These are phyloP conservation scores for Fusarium nanum DNA, from an alignment of 2,329 filamentous ascomycete genomes.

Conservation along the genomic window DNA sequence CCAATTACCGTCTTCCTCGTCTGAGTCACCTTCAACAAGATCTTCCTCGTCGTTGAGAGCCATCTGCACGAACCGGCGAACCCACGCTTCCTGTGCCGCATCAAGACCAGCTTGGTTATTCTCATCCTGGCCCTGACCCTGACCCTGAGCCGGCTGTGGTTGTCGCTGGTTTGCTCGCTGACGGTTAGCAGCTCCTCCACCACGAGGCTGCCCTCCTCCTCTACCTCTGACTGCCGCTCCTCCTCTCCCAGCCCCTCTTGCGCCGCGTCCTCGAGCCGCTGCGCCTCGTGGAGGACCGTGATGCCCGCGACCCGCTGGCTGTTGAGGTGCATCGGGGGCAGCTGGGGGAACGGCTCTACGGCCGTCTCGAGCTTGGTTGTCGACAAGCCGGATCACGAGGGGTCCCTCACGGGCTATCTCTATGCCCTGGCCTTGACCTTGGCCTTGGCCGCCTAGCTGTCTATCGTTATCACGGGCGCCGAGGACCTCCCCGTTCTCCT, in stretches of 20 bases:
- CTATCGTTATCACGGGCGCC: slow-evolving; percentile 40
- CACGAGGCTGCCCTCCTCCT: slow-evolving; percentile 45
- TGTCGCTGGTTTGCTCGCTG: slow-evolving; percentile 42
- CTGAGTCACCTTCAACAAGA: slow-evolving; percentile 58
- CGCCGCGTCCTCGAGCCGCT: slow-evolving; percentile 40
- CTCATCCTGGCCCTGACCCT: slow-evolving; percentile 41
- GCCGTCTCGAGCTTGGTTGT: slow-evolving; percentile 50
- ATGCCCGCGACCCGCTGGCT: slow-evolving; percentile 45
- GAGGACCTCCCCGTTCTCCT: slow-evolving; percentile 48
- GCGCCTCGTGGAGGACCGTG: slow-evolving; percentile 39
- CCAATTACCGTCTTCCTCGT: slow-evolving; percentile 49
- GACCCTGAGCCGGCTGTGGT: slow-evolving; percentile 30
- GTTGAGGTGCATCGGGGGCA: slow-evolving; percentile 48
- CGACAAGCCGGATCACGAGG: slow-evolving; percentile 65
- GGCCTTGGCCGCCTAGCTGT: slow-evolving; percentile 45
- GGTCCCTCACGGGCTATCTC: slow-evolving; percentile 67
- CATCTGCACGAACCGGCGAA: slow-evolving; percentile 65
- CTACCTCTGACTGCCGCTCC: slow-evolving; percentile 42
- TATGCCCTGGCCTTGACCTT: slow-evolving; percentile 51
- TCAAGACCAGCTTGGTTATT: slow-evolving; percentile 54
- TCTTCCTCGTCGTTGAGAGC: slow-evolving; percentile 66
- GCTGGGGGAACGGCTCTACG: slow-evolving; percentile 47
- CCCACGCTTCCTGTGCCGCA: slow-evolving; percentile 63
- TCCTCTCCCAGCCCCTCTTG: slow-evolving; percentile 36
- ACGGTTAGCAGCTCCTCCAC: slow-evolving; percentile 36